phyloP scores from a whole-genome alignment of 2,329 filamentous ascomycete genomes.

The Emmonsia crescens region DNA sequence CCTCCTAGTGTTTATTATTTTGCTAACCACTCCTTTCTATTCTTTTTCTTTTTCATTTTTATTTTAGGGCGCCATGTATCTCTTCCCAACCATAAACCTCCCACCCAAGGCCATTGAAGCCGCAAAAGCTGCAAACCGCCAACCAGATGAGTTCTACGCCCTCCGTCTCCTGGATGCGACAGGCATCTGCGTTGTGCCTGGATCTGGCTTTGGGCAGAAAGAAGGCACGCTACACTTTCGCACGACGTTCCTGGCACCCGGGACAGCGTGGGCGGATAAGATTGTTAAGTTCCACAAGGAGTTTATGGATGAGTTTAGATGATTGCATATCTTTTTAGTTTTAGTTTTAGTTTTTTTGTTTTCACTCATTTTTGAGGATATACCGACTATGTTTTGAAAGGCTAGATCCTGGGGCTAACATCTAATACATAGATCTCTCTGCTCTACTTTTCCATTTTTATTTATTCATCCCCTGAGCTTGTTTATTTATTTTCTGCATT shows the following conservation, averaged over 20 bases:
- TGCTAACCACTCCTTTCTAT: not conserved
- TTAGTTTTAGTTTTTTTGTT: not conserved
- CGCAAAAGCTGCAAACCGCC: conserved; percentile 60
- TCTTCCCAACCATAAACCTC: conserved; percentile 87
- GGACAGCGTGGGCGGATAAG: conserved; percentile 83
- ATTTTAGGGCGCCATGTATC: conserved; percentile 82
- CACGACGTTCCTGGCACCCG: conserved; percentile 92
- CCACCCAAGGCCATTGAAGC: conserved; percentile 65
- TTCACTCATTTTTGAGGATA: not conserved
- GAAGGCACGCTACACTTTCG: conserved; percentile 86
- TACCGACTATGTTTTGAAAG: not conserved
- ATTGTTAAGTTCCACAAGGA: conserved; percentile 84
- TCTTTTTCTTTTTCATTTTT: not conserved
- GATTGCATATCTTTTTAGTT: not conserved
- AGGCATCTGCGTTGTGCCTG: conserved; percentile 87
- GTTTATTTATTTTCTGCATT: no score
- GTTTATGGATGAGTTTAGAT: conserved; percentile 72
- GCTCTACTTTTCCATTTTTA: not conserved
- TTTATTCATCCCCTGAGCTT: no score
- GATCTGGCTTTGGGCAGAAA: conserved; percentile 88
- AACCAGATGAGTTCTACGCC: conserved; percentile 88
- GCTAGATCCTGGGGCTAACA: not conserved
- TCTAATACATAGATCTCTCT: not conserved
- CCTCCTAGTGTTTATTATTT: not conserved
- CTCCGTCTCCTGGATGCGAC: conserved; percentile 83